Percentiles rank a stretch among this genome's conserved stretches.
Conservation (phyloP, 2,329 filamentous ascomycete genomes). For the Hymenoscyphus salicellus region DNA sequence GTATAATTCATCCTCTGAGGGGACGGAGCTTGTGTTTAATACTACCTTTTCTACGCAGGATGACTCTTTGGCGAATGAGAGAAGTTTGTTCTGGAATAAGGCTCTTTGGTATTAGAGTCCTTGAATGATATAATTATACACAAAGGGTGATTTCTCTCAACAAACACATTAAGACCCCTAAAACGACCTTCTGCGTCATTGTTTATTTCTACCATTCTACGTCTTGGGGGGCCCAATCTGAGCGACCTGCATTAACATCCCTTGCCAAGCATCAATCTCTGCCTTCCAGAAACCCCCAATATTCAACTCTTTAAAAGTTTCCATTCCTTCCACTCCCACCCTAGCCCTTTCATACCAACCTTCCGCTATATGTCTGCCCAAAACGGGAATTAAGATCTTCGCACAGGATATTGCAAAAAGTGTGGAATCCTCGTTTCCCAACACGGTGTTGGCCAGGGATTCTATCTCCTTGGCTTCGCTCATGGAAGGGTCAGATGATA, state of each 20-base stretch:
- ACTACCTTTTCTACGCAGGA: constrained; percentile 33
- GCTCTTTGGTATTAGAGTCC: constrained; percentile 9
- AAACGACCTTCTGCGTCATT: no score
- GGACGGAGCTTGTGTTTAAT: constrained; percentile 36
- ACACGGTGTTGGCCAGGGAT: background rate
- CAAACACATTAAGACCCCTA: no score
- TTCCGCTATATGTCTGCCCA: background rate
- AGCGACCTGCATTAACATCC: background rate
- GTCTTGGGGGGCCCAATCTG: background rate
- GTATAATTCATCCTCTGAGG: constrained; percentile 31
- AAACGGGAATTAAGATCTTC: background rate
- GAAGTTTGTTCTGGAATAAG: constrained; percentile 24
- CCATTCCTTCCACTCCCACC: background rate
- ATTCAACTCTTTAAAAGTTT: background rate
- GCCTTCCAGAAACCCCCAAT: background rate
- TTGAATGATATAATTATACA: background rate
- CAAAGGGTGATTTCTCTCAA: no score
- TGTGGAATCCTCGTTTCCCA: background rate
- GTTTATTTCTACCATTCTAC: background rate
- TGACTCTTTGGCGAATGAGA: constrained; percentile 37
- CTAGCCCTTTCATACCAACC: background rate
- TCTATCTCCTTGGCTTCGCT: background rate
- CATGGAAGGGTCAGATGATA: background rate
- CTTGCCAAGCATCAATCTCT: background rate
- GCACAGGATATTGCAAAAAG: background rate